Percentiles rank a stretch among this genome's conserved stretches.
Conservation (phyloP, 129 eudicot genomes). For the Smallanthus sonchifolius region DNA sequence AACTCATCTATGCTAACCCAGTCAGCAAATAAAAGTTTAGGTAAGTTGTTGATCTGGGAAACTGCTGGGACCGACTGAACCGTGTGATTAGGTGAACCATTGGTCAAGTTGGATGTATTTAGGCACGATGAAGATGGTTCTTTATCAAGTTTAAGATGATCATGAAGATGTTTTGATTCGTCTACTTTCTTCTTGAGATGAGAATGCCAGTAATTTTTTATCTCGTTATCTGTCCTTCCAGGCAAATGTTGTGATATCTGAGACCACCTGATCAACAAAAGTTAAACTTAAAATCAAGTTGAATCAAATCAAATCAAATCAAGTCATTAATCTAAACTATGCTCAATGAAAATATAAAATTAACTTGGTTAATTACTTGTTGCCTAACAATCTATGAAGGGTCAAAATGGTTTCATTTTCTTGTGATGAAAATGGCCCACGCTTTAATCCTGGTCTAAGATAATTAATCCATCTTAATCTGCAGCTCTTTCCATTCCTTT, state of each 20-base stretch:
- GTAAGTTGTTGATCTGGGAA: constrained; percentile 20
- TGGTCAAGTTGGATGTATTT: constrained; percentile 1
- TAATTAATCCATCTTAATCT: constrained; percentile 92
- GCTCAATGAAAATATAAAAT: not conserved
- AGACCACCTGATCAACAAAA: constrained; percentile 53
- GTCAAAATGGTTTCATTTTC: constrained; percentile 55
- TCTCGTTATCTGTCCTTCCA: constrained; percentile 86
- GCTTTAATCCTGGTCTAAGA: constrained; percentile 76
- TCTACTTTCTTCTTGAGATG: constrained; percentile 47
- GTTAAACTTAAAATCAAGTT: not conserved
- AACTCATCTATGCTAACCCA: constrained; percentile 45
- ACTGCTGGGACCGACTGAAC: not conserved
- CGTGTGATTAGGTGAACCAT: not conserved
- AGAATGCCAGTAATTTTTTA: constrained; percentile 80
- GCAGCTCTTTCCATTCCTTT: constrained; percentile 90
- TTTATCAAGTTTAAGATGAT: not conserved
- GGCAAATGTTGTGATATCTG: constrained; percentile 77
- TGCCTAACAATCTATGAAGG: constrained; percentile 45
- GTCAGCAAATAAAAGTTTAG: constrained; percentile 44
- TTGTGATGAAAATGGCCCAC: constrained; percentile 49
- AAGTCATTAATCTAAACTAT: not conserved
- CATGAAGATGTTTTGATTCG: not conserved
- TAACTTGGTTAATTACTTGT: not conserved
- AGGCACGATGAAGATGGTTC: constrained; percentile 11
- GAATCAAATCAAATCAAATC: too few relatives aligned